These are phyloP conservation scores for Colletotrichum spinosum DNA, from an alignment of 2,329 filamentous ascomycete species.

Conservation along the genomic window DNA sequence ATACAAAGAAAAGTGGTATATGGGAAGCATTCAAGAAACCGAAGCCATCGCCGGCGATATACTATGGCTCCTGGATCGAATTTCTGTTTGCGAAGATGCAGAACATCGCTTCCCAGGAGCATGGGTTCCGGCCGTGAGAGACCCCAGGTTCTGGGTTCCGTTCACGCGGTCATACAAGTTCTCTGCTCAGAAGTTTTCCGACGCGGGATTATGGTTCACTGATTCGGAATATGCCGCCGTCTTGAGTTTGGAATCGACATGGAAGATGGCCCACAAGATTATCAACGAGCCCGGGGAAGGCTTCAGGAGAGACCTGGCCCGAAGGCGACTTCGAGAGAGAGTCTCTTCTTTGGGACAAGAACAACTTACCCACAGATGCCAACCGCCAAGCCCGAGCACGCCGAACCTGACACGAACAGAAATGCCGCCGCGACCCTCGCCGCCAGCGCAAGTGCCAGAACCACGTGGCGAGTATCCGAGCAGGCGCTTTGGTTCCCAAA, in stretches of 20 bases:
- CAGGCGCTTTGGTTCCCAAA: no score
- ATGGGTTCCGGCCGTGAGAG: slow-evolving; percentile 34
- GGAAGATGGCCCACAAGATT: no score
- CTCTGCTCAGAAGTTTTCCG: slow-evolving; percentile 32
- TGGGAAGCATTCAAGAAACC: slow-evolving; percentile 27
- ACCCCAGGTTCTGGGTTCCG: slow-evolving; percentile 39
- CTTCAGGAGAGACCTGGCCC: no score
- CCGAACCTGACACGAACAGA: no score
- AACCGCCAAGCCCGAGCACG: no score
- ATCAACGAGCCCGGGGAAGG: no score
- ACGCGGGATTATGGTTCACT: slow-evolving; percentile 34
- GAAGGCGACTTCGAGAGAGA: not conserved
- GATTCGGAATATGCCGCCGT: not conserved
- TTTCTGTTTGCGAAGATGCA: slow-evolving; percentile 39
- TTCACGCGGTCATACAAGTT: slow-evolving; percentile 37
- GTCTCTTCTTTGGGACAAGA: not conserved
- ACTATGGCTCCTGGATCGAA: slow-evolving; percentile 49
- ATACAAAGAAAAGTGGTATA: slow-evolving; percentile 43
- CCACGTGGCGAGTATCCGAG: no score
- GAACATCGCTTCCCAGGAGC: slow-evolving; percentile 39
- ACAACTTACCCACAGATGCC: no score
- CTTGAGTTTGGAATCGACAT: not conserved
- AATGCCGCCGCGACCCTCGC: not conserved
- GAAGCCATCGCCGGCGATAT: slow-evolving; percentile 45
- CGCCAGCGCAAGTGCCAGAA: not conserved